Percentiles rank a stretch among this genome's conserved stretches.
Conservation (phyloP, 2,329 filamentous ascomycete genomes). For the Trichoderma sp. region DNA sequence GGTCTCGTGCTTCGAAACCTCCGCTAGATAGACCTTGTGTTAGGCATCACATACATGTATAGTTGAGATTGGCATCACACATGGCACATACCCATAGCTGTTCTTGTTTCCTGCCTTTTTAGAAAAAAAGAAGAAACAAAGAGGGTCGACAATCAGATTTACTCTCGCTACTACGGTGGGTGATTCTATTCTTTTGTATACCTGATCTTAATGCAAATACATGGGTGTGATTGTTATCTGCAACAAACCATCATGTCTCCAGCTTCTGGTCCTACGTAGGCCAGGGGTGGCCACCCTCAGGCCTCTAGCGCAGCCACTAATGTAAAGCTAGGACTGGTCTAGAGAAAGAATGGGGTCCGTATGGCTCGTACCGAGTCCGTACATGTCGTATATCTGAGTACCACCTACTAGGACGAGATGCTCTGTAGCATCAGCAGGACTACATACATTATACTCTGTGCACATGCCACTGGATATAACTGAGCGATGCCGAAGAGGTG, state of each 20-base stretch:
- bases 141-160: not conserved
- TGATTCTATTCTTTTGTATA: not conserved
- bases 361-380: constrained; percentile 23
- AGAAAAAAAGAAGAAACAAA: not conserved
- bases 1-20: constrained; percentile 8
- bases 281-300: constrained; percentile 9
- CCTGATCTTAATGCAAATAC: not conserved
- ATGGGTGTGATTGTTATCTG: constrained; percentile 8
- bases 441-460: not conserved
- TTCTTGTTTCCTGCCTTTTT: not conserved
- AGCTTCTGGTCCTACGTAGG: not conserved
- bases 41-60: not conserved
- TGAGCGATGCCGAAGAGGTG: not conserved
- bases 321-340: not conserved
- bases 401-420: constrained; percentile 9
- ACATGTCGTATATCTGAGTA: constrained; percentile 26
- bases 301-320: constrained; percentile 1
- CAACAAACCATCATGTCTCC: not conserved
- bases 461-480: not conserved
- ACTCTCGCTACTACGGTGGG: not conserved
- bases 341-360: constrained; percentile 11
- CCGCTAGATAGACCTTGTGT: constrained; percentile 3
- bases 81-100: not conserved
- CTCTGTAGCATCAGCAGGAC: not conserved
- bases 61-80: not conserved